Evolutionary conservation across 306 rosid genomes (phyloP), one percentile per base, ranked within the genome.

Genomic region (Cucurbita pepo): DNA sequence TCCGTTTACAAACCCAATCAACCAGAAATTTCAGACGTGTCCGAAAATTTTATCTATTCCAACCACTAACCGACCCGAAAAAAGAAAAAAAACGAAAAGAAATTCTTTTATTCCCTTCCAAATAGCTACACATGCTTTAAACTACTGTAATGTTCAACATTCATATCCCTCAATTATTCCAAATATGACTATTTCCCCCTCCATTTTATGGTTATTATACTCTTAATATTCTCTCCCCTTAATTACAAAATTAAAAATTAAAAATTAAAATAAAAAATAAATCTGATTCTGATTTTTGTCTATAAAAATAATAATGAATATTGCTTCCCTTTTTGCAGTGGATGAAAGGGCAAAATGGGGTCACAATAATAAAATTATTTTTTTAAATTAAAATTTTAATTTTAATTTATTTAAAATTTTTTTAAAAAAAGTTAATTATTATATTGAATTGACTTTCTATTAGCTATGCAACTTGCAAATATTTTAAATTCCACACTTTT

Each of bases 211-310:
- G 74, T 50, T 69, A 50, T 50, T 69, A 69, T 69, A 69, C 73
- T 69, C 41, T 72, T 61, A 73, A 22, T 73, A 76, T 84, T 81
- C 59, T 74, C 57, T 78, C 70, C 47, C 40, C 69, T 44, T 61
- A 83, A 77, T 54, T 53, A 74, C 40, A 59, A 75, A 74, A 75
- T 21, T 21, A 21, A 21, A 21, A 21, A 21, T 21, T 41, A 18
- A 83, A 57, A 62, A 77, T 30, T 30, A 47, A 76, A 72, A 75
- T 19, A 18, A 88, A 87, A 88, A 69, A 87, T 91, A 90, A 85
- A 88, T 87, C 88, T 79, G 82, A 91, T 85, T 88, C 90, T 89
- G 81, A 91, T 85, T 86, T 84, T 44, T 82, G 88, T 87, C 95
- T 86, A 82, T 76, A 63, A 78, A 85, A 30, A 30, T 21, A 84